Base-by-base conservation (phyloP, 2,329 filamentous ascomycete genomes). In the Neurospora crassa region DNA sequence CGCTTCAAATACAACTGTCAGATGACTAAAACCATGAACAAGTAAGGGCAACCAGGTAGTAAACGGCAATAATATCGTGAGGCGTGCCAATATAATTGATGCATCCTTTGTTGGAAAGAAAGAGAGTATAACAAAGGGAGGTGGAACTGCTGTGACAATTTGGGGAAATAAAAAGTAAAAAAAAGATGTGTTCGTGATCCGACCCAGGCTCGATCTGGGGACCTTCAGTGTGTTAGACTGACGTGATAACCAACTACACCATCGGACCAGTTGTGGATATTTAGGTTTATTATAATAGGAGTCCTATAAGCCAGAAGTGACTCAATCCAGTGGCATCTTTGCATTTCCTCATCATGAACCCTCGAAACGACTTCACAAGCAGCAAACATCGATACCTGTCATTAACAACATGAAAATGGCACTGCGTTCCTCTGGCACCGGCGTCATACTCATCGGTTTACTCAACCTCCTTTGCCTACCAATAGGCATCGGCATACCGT, bases 231-330 rank as follows among this genome's bases (percentile, higher is more conserved):
- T 37, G 34, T 37, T 37, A 37, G 34, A 37, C 34, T 37, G 34
- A 37, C 34, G 81, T 82, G 80, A 81, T 82, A 81, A 81, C 80
- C 80, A 81, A 82, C 80, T 76, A 75, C 75, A 75, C 74, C 74
- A 77, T 70, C 53, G 53, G 53, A 59, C 53, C 53, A 59, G 5
- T 16, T 14, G 12, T 24, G 5, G 11, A 53, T 53, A 53, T 16
- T n/a, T n/a, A n/a, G n/a, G n/a, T n/a, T n/a, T n/a, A n/a, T n/a
- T n/a, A n/a, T n/a, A n/a, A n/a, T n/a, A n/a, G n/a, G n/a, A n/a
- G n/a, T n/a, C n/a, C n/a, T n/a, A n/a, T 47, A 2, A 14, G 24
- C 1, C 11, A 1, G 8, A 2, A 14, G n/a, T n/a, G 5, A 14
- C 11, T 1, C n/a, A 10, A 10, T 5, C 4, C 12, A 1, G 5